Conservation (phyloP, 2,329 filamentous ascomycete species). For the Cercospora sesami region DNA sequence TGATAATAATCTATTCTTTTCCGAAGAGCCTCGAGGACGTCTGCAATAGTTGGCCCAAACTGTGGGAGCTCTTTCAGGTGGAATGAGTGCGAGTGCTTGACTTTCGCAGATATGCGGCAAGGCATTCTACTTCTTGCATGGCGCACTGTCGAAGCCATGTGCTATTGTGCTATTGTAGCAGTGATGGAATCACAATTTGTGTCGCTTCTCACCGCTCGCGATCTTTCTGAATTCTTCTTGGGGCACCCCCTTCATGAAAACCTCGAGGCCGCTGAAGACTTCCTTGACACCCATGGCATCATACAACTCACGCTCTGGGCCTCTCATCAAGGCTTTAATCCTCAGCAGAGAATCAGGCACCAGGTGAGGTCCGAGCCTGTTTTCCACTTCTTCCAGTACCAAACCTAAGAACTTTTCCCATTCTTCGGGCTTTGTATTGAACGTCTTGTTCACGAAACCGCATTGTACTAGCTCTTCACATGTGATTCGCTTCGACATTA, state of each 20-base stretch:
- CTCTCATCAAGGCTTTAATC: conserved; percentile 81
- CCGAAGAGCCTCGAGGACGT: neutral
- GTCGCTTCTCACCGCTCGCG: conserved; percentile 84
- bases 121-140: no score
- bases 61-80: no score
- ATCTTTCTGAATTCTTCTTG: conserved; percentile 87
- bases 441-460: conserved; percentile 85
- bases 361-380: conserved; percentile 76
- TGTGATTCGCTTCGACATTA: conserved; percentile 79
- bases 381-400: conserved; percentile 78
- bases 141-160: no score
- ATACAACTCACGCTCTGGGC: conserved; percentile 69
- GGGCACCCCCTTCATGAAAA: conserved; percentile 77
- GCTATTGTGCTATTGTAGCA: neutral
- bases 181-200: conserved; percentile 69
- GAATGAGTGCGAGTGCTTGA: no score
- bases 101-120: no score
- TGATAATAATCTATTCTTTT: neutral
- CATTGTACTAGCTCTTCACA: conserved; percentile 70
- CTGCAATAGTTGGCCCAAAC: neutral
- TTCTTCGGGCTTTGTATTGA: conserved; percentile 61
- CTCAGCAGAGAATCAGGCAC: conserved; percentile 74
- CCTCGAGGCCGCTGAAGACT: conserved; percentile 79
- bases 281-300: conserved; percentile 79
- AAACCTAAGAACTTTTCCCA: conserved; percentile 67